Evolutionary conservation across 495 filamentous ascomycete species (phyloP), one percentile per base, ranked within the genome.

Genomic region (Bryoglossum gracile): DNA sequence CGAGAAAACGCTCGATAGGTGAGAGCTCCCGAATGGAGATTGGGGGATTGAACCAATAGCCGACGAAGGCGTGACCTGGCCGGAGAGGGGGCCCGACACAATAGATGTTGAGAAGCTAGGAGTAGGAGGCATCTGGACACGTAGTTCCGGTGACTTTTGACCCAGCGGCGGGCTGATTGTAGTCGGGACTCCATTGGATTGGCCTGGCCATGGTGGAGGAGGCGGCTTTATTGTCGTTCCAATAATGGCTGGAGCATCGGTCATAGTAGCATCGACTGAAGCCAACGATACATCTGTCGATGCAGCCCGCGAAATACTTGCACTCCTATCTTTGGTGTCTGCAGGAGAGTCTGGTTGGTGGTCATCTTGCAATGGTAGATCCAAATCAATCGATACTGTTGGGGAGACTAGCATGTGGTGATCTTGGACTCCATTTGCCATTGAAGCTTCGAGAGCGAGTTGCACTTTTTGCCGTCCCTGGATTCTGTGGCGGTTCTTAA

Each of bases 11-110:
- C 54, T 67, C 14, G 39, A 35, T 22, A 32, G 68, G 62, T 36
- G 38, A n/a, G 66, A 36, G 16, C 57, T 59, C 3, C 68, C 65
- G 42, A 74, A 71, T 13, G 82, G 75, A 0, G 82, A 81, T 33
- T 80, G 78, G 0, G 67, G 54, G 1, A 67, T 33, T 9, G 71
- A 64, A 26, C 66, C 63, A 9, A 59, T 63, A 1, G 72, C 64
- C 21, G 73, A 58, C 6, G 52, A 73, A 10, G 75, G 68, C 11
- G 72, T 76, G 1, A 57, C 53, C 10, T 44, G 41, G 22, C 49
- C 59, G 11, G 56, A 54, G 16, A 42, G 8, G 26, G 44, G 21
- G 8, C 48, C 48, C 22, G 47, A 61, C 8, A 62, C 42, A 4
- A 49, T 49, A 0, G 65, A 56, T 25, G 51, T 66, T 25, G 69